These are phyloP conservation scores for Saksenaea oblongispora DNA, from an alignment of 371 early-diverging fungal species.

Conservation along the genomic window DNA sequence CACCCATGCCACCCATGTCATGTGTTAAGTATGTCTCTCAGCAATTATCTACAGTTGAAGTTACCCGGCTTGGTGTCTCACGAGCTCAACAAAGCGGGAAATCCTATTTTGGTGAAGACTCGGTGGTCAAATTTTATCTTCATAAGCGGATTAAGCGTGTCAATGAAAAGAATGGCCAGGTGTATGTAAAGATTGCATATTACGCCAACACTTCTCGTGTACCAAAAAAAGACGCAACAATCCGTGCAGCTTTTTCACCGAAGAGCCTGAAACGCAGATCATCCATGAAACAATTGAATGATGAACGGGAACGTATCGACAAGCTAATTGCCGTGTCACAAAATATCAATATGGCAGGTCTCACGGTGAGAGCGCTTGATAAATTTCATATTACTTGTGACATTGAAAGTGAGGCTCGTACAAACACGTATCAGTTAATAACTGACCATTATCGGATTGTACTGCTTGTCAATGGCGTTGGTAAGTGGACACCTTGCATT, in stretches of 20 bases:
- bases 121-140: conserved; percentile 34
- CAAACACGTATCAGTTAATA: background rate
- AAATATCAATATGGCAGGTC: conserved; percentile 30
- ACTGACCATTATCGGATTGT: conserved; percentile 16
- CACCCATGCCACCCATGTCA: conserved; percentile 56
- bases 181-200: conserved; percentile 32
- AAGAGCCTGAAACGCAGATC: conserved; percentile 17
- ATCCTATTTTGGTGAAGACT: conserved; percentile 11
- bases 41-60: conserved; percentile 30
- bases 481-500: too few species aligned
- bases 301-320: conserved; percentile 32
- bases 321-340: conserved; percentile 45
- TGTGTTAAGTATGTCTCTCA: conserved; percentile 36
- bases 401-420: conserved; percentile 9
- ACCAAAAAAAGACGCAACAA: background rate
- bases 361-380: conserved; percentile 39
- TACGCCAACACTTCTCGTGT: background rate
- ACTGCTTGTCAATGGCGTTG: conserved; percentile 8
- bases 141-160: conserved; percentile 50
- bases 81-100: conserved; percentile 15
- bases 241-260: conserved; percentile 12
- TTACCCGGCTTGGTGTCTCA: conserved; percentile 36
- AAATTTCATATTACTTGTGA: conserved; percentile 45
- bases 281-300: conserved; percentile 7
- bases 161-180: conserved; percentile 28